Percentiles rank a stretch among this genome's conserved stretches.
phyloP scores from a whole-genome alignment of 177 flowering plant species.

The Vitis hybrid region DNA sequence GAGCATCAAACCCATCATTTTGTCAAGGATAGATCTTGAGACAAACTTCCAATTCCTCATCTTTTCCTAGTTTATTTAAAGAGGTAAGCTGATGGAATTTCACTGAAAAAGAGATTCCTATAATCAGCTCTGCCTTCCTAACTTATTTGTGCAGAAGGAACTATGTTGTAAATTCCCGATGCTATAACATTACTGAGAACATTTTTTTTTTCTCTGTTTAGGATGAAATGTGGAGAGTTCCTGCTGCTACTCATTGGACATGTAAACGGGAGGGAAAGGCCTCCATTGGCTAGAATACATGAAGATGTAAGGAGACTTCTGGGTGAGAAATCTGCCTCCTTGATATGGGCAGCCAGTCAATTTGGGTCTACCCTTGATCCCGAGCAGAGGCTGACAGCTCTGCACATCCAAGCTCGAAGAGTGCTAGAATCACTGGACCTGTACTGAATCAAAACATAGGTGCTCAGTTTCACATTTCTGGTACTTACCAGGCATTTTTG shows the following conservation, averaged over 20 bases:
- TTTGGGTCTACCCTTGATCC: slow-evolving; percentile 94
- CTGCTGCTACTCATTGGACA: slow-evolving; percentile 88
- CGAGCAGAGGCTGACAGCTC: slow-evolving; percentile 76
- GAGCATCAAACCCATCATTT: too few species aligned
- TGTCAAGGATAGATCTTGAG: too few species aligned
- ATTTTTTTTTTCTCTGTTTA: slow-evolving; percentile 19
- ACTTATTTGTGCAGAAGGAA: too few species aligned
- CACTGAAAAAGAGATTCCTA: too few species aligned
- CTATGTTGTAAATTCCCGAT: too few species aligned
- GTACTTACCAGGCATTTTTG: neutral
- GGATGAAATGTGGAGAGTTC: slow-evolving; percentile 95
- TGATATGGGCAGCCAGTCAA: slow-evolving; percentile 98
- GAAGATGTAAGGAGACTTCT: slow-evolving; percentile 75
- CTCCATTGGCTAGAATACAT: slow-evolving; percentile 70
- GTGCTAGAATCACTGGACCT: slow-evolving; percentile 88
- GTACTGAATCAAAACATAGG: slow-evolving; percentile 26
- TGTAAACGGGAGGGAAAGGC: slow-evolving; percentile 66
- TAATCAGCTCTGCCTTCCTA: too few species aligned
- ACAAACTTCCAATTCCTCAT: too few species aligned
- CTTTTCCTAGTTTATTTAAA: too few species aligned
- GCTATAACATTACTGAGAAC: too few species aligned
- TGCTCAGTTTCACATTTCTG: neutral
- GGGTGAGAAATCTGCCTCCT: slow-evolving; percentile 92
- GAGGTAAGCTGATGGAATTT: too few species aligned
- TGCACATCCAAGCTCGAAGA: slow-evolving; percentile 90